phyloP scores from a whole-genome alignment of 345 rosid genomes.

The Sisymbrium irio region DNA sequence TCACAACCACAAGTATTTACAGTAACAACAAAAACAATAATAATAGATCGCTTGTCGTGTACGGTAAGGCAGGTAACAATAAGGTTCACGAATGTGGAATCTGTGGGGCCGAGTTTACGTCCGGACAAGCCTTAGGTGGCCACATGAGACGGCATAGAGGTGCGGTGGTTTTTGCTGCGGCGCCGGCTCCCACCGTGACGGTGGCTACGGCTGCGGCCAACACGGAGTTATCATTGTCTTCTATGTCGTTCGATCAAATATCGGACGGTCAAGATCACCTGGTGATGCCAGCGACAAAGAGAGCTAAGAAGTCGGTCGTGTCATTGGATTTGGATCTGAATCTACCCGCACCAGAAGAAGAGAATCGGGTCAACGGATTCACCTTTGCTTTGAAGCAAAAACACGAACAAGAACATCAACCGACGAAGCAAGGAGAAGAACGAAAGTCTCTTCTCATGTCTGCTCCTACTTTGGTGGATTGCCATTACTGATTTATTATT shows the following conservation, averaged over 20 bases:
- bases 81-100: slow-evolving; percentile 89
- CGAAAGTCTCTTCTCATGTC: slow-evolving; percentile 53
- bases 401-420: slow-evolving; percentile 40
- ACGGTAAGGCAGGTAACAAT: slow-evolving; percentile 21
- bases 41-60: slow-evolving; percentile 24
- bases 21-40: slow-evolving; percentile 27
- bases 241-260: slow-evolving; percentile 42
- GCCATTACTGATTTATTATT: slow-evolving; percentile 62
- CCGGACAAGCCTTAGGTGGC: slow-evolving; percentile 97
- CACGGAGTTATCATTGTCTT: slow-evolving; percentile 44
- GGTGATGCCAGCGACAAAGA: slow-evolving; percentile 22
- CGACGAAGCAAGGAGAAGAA: slow-evolving; percentile 34
- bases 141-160: slow-evolving; percentile 94
- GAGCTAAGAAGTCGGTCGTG: slow-evolving; percentile 40
- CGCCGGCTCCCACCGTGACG: slow-evolving; percentile 5
- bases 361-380: slow-evolving; percentile 39
- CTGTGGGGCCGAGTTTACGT: slow-evolving; percentile 84
- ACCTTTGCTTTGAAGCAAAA: slow-evolving; percentile 60
- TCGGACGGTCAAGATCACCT: slow-evolving; percentile 44
- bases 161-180: slow-evolving; percentile 12
- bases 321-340: slow-evolving; percentile 88
- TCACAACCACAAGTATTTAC: slow-evolving; percentile 45
- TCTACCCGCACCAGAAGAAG: slow-evolving; percentile 90
- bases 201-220: slow-evolving; percentile 25
- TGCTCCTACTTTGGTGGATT: slow-evolving; percentile 80